A percentile compares a stretch with the other conserved stretches of the same genome.
These are phyloP conservation scores for Chenopodium suecicum DNA, from an alignment of 148 eudicot species.

Conservation along the genomic window DNA sequence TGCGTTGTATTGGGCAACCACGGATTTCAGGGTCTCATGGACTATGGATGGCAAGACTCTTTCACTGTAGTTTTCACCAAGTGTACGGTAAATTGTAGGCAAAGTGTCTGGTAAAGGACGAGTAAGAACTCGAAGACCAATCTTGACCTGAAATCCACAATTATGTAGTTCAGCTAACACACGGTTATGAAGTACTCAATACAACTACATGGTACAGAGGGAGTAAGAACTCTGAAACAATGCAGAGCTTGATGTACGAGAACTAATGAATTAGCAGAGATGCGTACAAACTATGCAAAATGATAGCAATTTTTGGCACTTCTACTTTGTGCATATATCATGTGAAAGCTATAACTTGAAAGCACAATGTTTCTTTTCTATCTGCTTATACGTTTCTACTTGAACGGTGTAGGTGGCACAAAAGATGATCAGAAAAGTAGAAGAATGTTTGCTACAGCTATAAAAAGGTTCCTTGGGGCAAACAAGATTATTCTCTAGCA, in stretches of 20 bases:
- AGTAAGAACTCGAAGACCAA: constrained; percentile 94
- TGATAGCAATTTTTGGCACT: neutral
- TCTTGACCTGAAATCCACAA: constrained; percentile 58
- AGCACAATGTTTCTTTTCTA: neutral
- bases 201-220: neutral
- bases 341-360: neutral
- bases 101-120: constrained; percentile 70
- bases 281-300: neutral
- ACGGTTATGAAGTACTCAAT: no score
- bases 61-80: constrained; percentile 89
- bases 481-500: neutral
- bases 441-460: neutral
- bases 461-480: neutral
- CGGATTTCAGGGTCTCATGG: constrained; percentile 92
- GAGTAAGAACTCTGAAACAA: no score
- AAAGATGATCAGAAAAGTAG: neutral
- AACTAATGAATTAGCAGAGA: no score
- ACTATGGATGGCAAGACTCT: constrained; percentile 91
- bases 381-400: neutral
- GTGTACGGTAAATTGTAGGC: constrained; percentile 84
- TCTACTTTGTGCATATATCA: no score
- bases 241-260: neutral
- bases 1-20: constrained; percentile 95
- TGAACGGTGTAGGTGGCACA: neutral
- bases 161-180: neutral